Conservation (phyloP, 148 eudicot species). For the Camellia japonica region DNA sequence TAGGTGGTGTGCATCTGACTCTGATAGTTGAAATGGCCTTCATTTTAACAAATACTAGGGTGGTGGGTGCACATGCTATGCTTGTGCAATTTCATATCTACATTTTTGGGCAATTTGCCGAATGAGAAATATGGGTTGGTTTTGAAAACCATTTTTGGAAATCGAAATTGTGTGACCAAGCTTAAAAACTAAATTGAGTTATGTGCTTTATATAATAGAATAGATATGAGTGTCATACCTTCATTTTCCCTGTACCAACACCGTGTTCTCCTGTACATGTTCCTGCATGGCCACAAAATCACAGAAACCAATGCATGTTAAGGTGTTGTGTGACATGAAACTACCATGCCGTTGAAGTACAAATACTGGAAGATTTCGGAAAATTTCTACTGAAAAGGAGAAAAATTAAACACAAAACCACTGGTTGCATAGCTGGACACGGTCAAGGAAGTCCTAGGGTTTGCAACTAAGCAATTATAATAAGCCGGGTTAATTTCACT, state of each 20-base stretch:
- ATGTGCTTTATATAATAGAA: too few species aligned
- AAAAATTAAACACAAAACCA: neutral
- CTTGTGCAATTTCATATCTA: too few species aligned
- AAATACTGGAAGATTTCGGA: neutral
- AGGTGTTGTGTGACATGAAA: neutral
- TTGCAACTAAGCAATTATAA: neutral
- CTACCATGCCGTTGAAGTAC: neutral
- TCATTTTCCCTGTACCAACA: constrained; percentile 97
- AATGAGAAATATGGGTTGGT: too few species aligned
- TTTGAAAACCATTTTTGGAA: too few species aligned
- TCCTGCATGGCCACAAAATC: constrained; percentile 41
- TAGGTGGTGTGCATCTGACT: neutral
- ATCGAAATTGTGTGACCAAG: too few species aligned
- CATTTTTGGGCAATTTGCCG: too few species aligned
- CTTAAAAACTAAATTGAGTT: too few species aligned
- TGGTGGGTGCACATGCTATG: too few species aligned
- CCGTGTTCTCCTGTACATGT: constrained; percentile 99
- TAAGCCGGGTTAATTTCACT: too few species aligned
- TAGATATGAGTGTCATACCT: constrained; percentile 40
- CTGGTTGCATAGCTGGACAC: neutral
- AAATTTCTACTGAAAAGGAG: neutral
- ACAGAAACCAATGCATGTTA: neutral
- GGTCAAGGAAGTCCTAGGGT: neutral
- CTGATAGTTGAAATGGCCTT: neutral
- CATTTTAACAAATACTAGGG: too few species aligned